Percentiles rank a stretch among this genome's conserved stretches.
Conservation (phyloP, 257 asterid species). For the Avicennia marina region DNA sequence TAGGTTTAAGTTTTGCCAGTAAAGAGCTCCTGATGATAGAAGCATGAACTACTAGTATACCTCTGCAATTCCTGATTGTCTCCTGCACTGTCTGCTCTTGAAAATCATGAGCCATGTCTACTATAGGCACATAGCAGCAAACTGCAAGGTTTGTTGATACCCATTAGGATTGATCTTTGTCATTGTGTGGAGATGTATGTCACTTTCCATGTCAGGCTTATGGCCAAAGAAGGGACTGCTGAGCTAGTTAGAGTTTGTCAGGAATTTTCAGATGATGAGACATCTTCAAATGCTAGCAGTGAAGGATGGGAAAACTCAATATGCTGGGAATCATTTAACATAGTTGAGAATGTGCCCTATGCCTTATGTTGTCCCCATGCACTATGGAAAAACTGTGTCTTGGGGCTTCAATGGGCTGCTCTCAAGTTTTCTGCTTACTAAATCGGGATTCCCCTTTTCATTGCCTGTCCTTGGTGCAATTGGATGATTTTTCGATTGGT, state of each 20-base stretch:
- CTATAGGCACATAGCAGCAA: constrained; percentile 9
- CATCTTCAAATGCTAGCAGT: constrained; percentile 61
- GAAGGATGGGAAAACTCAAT: constrained; percentile 92
- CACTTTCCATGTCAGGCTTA: constrained; percentile 51
- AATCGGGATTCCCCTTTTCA: constrained; percentile 61
- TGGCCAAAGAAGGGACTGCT: constrained; percentile 46
- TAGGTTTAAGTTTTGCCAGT: no score
- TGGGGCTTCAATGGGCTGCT: constrained; percentile 65
- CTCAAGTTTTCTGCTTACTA: constrained; percentile 61
- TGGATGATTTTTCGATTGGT: constrained; percentile 63
- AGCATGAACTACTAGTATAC: no score
- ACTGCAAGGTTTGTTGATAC: constrained; percentile 7
- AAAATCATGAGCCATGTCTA: constrained; percentile 3
- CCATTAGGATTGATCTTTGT: constrained; percentile 17
- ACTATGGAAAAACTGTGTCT: constrained; percentile 75
- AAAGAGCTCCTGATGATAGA: no score
- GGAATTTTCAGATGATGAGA: constrained; percentile 67
- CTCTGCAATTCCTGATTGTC: no score
- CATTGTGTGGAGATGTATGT: constrained; percentile 73
- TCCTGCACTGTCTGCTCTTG: no score
- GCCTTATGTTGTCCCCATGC: constrained; percentile 94
- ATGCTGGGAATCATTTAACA: constrained; percentile 91
- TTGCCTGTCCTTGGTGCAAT: constrained; percentile 95
- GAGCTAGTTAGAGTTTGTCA: constrained; percentile 35
- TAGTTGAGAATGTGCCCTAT: constrained; percentile 90